Percentiles rank a stretch among this genome's conserved stretches.
These are phyloP conservation scores for Pichia kudriavzevii DNA, from an alignment of 1,139 yeast species.

Conservation along the genomic window DNA sequence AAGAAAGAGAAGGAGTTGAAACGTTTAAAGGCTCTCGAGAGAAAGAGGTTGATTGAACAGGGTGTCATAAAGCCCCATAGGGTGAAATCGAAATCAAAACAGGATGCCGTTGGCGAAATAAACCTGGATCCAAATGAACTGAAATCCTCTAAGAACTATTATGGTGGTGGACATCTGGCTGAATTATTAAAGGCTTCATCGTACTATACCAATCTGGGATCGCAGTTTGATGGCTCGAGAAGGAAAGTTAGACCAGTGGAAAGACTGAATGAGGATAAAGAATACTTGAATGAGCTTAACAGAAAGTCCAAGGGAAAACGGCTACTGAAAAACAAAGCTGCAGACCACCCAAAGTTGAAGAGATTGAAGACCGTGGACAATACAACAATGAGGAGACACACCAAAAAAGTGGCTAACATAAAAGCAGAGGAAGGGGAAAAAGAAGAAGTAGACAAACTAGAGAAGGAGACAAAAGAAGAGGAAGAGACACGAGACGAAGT, in stretches of 20 bases:
- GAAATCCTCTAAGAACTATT: slow-evolving; percentile 10
- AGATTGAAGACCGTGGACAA: slow-evolving; percentile 8
- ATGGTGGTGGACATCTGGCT: slow-evolving; percentile 16
- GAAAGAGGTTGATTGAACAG: slow-evolving; percentile 9
- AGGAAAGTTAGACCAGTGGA: slow-evolving; percentile 19
- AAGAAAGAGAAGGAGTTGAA: slow-evolving; percentile 5
- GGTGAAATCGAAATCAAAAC: slow-evolving; percentile 8
- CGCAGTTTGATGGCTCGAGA: slow-evolving; percentile 13
- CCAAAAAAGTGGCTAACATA: not conserved
- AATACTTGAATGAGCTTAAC: slow-evolving; percentile 4
- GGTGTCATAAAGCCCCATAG: slow-evolving; percentile 7
- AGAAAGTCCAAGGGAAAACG: too few relatives aligned
- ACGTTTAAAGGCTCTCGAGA: slow-evolving; percentile 5
- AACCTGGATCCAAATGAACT: slow-evolving; percentile 7
- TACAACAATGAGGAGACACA: not conserved
- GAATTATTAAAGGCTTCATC: slow-evolving; percentile 20
- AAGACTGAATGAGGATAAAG: not conserved
- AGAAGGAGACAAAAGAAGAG: slow-evolving; percentile 16
- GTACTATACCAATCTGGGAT: slow-evolving; percentile 20
- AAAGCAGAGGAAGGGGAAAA: not conserved
- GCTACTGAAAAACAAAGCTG: too few relatives aligned
- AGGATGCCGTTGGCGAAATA: not conserved
- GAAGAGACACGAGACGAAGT: slow-evolving; percentile 7
- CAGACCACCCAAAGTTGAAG: not conserved
- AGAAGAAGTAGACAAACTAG: not conserved